Base-by-base conservation (phyloP, 345 rosid species). In the Populus ilicifolia region DNA sequence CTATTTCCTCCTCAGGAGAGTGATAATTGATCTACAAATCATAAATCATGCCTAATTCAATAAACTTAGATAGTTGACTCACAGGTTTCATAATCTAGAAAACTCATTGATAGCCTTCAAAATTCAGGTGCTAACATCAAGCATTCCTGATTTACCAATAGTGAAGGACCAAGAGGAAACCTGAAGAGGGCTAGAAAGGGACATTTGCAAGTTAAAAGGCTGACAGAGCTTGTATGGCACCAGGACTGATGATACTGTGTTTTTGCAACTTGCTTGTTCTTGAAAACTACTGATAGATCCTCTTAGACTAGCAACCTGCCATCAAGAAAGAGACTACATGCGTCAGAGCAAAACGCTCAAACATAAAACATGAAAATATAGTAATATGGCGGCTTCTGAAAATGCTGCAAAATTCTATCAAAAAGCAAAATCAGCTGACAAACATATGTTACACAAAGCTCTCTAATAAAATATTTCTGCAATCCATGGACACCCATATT, bases 1-100 rank as follows among this genome's bases (percentile, higher is more conserved):
- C 95, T 85, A 92, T 94, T 84, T 96, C 99, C 85, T 92, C 99
- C 88, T 94, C 94, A 63, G 97, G 94, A 84, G 92, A 87, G 79
- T 89, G 96, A 84, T 91, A 91, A 77, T 66, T 83, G 69, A 90
- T 89, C 99, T 96, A 70, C 74, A 87, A 62, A 79, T 64, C 66
- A 29, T 38, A 2, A 38, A 75, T 3, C 72, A 64, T 30, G 66
- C 71, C 30, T 39, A 62, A 83, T 6, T 61, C 75, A 74, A 64
- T 23, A 21, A 54, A 79, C 18, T 38, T 27, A 52, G 66, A 48
- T 39, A 23, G 61, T 72, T 46, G 5, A 50, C 73, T 4, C 8
- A 29, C 17, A n/a, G 72, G 54, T 39, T 35, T 27, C 27, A 35
- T 1, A 14, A 33, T 65, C 6, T 6, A 29, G 39, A 21, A 21